These are phyloP conservation scores for Dactylellina haptotyla DNA, from an alignment of 2,329 filamentous ascomycete genomes.

Conservation along the genomic window DNA sequence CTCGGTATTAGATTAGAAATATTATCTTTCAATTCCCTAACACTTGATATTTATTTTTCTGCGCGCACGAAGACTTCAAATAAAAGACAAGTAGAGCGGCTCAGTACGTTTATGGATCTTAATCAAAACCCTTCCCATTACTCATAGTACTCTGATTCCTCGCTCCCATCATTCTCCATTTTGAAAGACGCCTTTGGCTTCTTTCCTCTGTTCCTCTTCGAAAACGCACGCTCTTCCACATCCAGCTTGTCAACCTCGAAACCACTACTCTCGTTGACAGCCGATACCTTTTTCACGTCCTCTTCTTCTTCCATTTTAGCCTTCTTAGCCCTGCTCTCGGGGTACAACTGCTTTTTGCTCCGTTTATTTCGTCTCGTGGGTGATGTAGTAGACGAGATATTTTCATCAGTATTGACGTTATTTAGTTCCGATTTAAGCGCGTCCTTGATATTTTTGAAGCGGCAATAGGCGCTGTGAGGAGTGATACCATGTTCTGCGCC, in stretches of 20 bases:
- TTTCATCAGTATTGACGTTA: not conserved
- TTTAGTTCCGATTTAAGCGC: constrained; percentile 24
- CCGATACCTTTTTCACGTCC: not conserved
- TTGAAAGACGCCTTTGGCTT: constrained; percentile 5
- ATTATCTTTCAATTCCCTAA: too few species aligned
- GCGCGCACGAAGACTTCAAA: too few species aligned
- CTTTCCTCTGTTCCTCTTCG: constrained; percentile 21
- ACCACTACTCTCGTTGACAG: not conserved
- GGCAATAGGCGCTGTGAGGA: constrained; percentile 42
- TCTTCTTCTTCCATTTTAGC: constrained; percentile 7
- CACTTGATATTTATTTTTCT: too few species aligned
- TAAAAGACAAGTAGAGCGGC: too few species aligned
- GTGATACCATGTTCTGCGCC: constrained; percentile 46
- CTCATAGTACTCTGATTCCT: constrained; percentile 35
- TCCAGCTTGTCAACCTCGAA: not conserved
- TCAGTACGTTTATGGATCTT: too few species aligned
- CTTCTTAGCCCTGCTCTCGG: constrained; percentile 8
- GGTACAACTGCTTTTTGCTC: constrained; percentile 12
- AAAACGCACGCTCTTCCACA: not conserved
- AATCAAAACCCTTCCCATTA: not conserved
- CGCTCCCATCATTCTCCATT: constrained; percentile 20
- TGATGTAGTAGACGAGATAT: not conserved
- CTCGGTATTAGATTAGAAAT: too few species aligned
- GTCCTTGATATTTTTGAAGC: constrained; percentile 47
- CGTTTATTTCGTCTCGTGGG: constrained; percentile 14